Evolutionary conservation across 169 alveolate species (phyloP).

Genomic region (Cryptosporidium meleagridis): DNA sequence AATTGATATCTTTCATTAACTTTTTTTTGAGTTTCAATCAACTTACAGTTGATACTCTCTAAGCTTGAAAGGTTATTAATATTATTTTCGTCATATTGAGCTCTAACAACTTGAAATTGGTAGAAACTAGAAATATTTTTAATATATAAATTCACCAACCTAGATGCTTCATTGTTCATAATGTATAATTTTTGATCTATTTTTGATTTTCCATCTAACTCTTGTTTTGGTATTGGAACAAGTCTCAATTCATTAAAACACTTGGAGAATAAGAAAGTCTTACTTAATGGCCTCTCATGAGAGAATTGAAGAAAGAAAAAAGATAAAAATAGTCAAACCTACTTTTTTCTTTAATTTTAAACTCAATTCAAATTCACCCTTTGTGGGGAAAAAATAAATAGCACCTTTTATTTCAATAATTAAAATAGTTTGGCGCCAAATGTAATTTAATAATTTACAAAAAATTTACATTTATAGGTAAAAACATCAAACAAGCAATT

Average conservation of each 20-base stretch:
- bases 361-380: not conserved
- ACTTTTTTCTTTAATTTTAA: too few species aligned
- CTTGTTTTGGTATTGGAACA: not conserved
- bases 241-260: not conserved
- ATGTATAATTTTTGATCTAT: not conserved
- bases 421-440: not conserved
- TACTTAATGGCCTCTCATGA: not conserved
- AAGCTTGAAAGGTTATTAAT: not conserved
- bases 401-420: not conserved
- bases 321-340: too few species aligned
- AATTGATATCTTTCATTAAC: not conserved
- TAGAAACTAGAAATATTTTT: not conserved
- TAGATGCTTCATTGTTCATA: not conserved
- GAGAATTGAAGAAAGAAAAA: too few species aligned
- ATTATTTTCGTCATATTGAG: not conserved
- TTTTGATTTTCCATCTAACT: not conserved
- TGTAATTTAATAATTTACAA: too few species aligned
- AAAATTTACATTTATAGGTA: too few species aligned
- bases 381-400: not conserved
- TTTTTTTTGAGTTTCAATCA: not conserved
- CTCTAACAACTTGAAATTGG: conserved; percentile 1
- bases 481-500: too few species aligned
- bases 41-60: not conserved
- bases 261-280: not conserved
- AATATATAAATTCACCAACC: not conserved